Percentiles rank a stretch among this genome's conserved stretches.
Conservation (phyloP, 2,329 filamentous ascomycete genomes). For the Aspergillus candidus region DNA sequence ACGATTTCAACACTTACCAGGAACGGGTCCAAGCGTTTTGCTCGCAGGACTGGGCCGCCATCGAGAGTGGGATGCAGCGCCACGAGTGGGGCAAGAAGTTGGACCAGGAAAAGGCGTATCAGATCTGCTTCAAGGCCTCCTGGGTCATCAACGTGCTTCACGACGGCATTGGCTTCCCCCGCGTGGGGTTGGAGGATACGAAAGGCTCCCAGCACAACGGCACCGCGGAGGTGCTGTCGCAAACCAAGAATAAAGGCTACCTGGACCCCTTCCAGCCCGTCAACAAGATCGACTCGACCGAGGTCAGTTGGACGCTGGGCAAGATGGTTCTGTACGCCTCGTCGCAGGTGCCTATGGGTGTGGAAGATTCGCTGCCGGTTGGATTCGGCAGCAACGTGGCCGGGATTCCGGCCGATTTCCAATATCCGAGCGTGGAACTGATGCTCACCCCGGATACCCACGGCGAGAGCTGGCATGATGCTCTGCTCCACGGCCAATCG, state of each 20-base stretch:
- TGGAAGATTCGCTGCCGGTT: constrained; percentile 62
- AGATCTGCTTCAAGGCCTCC: constrained; percentile 95
- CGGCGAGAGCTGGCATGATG: constrained; percentile 53
- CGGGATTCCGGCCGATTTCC: constrained; percentile 68
- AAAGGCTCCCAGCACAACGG: constrained; percentile 56
- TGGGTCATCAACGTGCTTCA: constrained; percentile 97
- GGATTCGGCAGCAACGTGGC: constrained; percentile 85
- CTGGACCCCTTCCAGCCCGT: constrained; percentile 85
- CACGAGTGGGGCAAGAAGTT: constrained; percentile 72
- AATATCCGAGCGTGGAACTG: constrained; percentile 55
- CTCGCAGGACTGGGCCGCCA: constrained; percentile 70
- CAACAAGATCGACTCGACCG: constrained; percentile 82
- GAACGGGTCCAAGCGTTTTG: constrained; percentile 79
- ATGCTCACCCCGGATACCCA: constrained; percentile 28
- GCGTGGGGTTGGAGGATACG: constrained; percentile 68
- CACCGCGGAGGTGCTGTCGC: constrained; percentile 63
- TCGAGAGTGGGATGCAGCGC: constrained; percentile 58
- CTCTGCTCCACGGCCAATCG: constrained; percentile 59
- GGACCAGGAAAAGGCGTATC: constrained; percentile 64
- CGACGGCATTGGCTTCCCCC: constrained; percentile 88
- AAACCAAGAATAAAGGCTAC: constrained; percentile 67
- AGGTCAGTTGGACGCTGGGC: constrained; percentile 94
- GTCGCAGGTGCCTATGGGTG: constrained; percentile 69
- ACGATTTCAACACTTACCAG: constrained; percentile 88
- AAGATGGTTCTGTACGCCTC: constrained; percentile 95